Evolutionary conservation across 495 filamentous ascomycete species (phyloP).

Genomic region (Podospora pseudocomata): DNA sequence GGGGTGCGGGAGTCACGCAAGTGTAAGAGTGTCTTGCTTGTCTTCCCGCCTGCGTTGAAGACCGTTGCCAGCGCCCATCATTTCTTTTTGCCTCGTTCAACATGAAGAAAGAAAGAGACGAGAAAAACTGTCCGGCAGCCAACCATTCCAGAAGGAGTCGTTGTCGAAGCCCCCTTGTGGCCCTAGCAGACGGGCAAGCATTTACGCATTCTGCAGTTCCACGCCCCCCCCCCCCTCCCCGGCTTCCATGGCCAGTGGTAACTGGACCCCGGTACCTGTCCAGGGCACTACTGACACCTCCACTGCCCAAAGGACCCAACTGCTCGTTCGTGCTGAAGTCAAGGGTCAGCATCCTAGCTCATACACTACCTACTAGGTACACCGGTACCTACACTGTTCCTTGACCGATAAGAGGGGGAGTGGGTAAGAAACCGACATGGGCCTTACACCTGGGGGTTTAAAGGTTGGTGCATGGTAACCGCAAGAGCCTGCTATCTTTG

Average conservation of each 20-base stretch:
- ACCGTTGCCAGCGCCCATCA: conserved; percentile 16
- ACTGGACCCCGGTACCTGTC: conserved; percentile 26
- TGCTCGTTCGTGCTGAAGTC: conserved; percentile 14
- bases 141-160: conserved; percentile 27
- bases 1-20: conserved; percentile 21
- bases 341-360: conserved; percentile 1
- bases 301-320: conserved; percentile 4
- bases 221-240: conserved; percentile 14
- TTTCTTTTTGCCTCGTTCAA: conserved; percentile 7
- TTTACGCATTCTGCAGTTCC: neutral
- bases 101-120: conserved; percentile 12
- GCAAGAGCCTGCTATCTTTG: neutral
- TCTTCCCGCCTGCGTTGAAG: conserved; percentile 7
- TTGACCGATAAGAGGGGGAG: conserved; percentile 18
- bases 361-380: neutral
- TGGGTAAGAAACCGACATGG: conserved; percentile 15
- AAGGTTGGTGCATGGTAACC: conserved; percentile 18
- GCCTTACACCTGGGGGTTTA: conserved; percentile 11
- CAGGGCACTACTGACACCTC: neutral
- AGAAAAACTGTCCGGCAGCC: conserved; percentile 14
- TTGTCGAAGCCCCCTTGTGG: conserved; percentile 23
- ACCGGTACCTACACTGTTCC: neutral
- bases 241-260: conserved; percentile 3
- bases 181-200: conserved; percentile 24
- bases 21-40: conserved; percentile 4